Evolutionary conservation across 75 land plant species (phyloP), one percentile per base, ranked within the genome.

Genomic region (Chamaecyparis obtusa): DNA sequence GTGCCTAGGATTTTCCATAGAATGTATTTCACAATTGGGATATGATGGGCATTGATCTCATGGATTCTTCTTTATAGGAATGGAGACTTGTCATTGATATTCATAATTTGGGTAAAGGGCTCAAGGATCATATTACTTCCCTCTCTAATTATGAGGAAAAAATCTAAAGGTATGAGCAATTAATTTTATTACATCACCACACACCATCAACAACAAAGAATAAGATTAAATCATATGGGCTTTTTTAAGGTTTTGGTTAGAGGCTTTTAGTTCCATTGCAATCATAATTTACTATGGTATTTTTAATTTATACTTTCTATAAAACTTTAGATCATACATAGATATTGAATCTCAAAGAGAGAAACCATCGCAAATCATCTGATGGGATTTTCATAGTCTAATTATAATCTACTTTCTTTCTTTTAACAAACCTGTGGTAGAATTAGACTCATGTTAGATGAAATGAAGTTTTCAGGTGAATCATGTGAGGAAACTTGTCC

Each of bases 21-120:
- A 91, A 91, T 74, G 95, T 95, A 84, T 95, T 95, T 84, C 95
- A 95, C 86, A 95, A 95, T 67, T 95, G 92, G 92, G 92, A 92
- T 82, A 88, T 90, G 92, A 30, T 92, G 89, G 41, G 46, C 17
- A 56, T 74, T 85, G 92, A 91, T 55, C 92, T 90, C 48, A 30
- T 88, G 84, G 90, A 91, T 3, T 0, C 90, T 33, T 86, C 88
- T 7, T 84, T 90, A 1, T 88, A 88, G 84, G 88, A 89, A 30
- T 81, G 86, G 14, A 19, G 51, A 24, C 87, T 94, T 10, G 90
- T 94, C 13, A 35, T 85, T 1, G 92, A 92, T 51, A 93, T 93
- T 90, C 74, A 93, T 9, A 93, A 93, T n/a, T n/a, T n/a, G 87
- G 88, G 94, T 84, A 93, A 93, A 92, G 94, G 94, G 5, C 86